Conservation (phyloP, 495 filamentous ascomycete species). For the Massariosphaeria phaeospora region DNA sequence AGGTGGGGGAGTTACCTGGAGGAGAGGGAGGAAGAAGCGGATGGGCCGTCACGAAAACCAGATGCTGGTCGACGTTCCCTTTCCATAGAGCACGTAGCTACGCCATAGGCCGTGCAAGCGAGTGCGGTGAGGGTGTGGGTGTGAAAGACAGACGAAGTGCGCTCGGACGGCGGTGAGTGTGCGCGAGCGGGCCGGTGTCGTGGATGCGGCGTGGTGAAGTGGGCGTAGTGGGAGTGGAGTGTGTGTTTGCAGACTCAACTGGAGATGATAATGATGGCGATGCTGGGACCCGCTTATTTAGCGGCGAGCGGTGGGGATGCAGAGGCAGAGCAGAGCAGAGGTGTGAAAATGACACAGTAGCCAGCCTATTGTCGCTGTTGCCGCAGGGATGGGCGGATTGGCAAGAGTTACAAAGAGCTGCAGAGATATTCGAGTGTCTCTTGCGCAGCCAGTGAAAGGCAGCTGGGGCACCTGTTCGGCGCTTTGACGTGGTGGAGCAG, state of each 20-base stretch:
- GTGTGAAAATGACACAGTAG: too few species aligned
- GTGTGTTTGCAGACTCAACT: neutral
- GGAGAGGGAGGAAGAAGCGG: slow-evolving; percentile 13
- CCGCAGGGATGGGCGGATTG: too few species aligned
- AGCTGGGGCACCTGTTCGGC: too few species aligned
- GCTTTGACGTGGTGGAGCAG: too few species aligned
- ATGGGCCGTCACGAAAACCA: slow-evolving; percentile 28
- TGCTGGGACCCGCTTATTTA: slow-evolving; percentile 18
- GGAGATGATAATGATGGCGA: slow-evolving; percentile 23
- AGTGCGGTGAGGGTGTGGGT: slow-evolving; percentile 18
- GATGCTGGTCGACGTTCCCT: slow-evolving; percentile 30
- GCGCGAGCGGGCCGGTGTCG: neutral
- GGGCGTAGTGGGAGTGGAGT: neutral
- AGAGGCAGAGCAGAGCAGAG: neutral
- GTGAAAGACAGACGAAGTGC: neutral
- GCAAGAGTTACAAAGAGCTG: too few species aligned
- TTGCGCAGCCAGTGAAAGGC: too few species aligned
- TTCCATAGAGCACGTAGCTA: slow-evolving; percentile 31
- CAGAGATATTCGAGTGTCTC: too few species aligned
- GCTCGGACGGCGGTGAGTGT: neutral
- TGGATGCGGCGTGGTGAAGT: neutral
- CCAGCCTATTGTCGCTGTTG: too few species aligned
- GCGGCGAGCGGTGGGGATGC: neutral
- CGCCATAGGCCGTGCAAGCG: slow-evolving; percentile 34
- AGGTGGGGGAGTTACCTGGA: slow-evolving; percentile 31